phyloP scores from a whole-genome alignment of 768 basidiomycete species.

The Pleurotus tuber-regium region DNA sequence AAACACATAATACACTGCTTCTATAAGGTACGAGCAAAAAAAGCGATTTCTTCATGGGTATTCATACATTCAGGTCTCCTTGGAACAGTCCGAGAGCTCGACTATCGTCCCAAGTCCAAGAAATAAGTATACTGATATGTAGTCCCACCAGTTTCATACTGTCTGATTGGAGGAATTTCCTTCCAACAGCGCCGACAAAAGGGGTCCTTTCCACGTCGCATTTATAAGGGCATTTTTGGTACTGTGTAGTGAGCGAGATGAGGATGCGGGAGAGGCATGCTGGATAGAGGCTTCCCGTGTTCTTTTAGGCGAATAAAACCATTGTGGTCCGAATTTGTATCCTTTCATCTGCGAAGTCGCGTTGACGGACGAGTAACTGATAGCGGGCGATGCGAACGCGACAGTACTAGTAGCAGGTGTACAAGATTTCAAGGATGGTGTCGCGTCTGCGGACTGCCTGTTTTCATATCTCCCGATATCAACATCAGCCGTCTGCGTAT shows the following conservation, averaged over 20 bases:
- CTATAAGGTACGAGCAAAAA: too few relatives aligned
- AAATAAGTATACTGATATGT: too few relatives aligned
- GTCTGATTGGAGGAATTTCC: neutral
- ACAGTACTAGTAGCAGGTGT: too few relatives aligned
- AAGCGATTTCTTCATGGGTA: too few relatives aligned
- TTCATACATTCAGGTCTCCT: too few relatives aligned
- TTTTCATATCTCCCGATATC: too few relatives aligned
- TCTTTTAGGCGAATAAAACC: neutral
- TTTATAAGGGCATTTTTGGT: neutral
- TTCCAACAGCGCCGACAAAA: neutral
- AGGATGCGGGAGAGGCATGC: neutral
- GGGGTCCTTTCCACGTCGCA: neutral
- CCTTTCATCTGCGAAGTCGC: neutral
- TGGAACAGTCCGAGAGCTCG: too few relatives aligned
- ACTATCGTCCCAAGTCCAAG: too few relatives aligned
- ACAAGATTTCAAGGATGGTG: too few relatives aligned
- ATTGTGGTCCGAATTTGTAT: neutral
- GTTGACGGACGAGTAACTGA: neutral
- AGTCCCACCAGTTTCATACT: neutral
- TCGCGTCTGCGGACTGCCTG: too few relatives aligned
- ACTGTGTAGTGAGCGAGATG: neutral
- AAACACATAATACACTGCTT: too few relatives aligned
- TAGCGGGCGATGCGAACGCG: conserved; percentile 7
- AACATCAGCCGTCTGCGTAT: too few relatives aligned
- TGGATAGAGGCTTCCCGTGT: neutral